Conservation (phyloP, 1,284 basidiomycete genomes). For the Microbotryomycetes sp. region DNA sequence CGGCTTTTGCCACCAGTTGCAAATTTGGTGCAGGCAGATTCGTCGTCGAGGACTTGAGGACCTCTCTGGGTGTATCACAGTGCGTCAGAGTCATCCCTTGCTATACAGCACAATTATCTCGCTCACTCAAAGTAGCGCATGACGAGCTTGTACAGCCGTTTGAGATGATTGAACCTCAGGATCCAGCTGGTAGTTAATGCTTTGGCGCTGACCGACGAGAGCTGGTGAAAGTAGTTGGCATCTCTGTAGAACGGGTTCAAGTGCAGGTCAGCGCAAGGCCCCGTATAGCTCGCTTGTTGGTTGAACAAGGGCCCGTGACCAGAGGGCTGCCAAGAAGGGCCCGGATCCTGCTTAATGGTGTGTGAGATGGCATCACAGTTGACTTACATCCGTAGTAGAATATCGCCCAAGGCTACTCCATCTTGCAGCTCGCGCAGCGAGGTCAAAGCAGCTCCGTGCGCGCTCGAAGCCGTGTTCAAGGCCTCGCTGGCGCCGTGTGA, state of each 20-base stretch:
- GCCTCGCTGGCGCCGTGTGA: background rate
- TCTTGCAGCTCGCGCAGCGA: background rate
- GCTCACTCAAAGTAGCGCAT: slow-evolving; percentile 66
- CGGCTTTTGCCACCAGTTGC: slow-evolving; percentile 71
- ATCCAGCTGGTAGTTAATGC: slow-evolving; percentile 75
- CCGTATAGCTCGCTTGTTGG: no score
- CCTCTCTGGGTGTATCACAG: slow-evolving; percentile 52
- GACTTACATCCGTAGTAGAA: background rate
- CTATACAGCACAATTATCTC: background rate
- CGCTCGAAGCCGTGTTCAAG: background rate
- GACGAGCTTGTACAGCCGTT: slow-evolving; percentile 76
- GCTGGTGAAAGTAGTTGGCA: slow-evolving; percentile 63
- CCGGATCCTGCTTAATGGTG: no score
- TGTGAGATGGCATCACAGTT: no score
- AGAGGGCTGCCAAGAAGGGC: no score
- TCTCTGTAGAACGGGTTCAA: slow-evolving; percentile 51
- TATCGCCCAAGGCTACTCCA: background rate
- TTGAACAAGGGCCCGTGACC: no score
- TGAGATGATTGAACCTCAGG: slow-evolving; percentile 71
- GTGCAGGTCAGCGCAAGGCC: background rate
- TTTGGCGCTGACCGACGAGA: slow-evolving; percentile 54
- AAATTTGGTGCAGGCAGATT: slow-evolving; percentile 71
- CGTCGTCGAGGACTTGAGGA: slow-evolving; percentile 59
- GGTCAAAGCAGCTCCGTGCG: background rate
- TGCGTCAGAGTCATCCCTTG: background rate